Evolutionary conservation across 1,139 yeast genomes (phyloP), one percentile per base, ranked within the genome.

Genomic region (Yamadazyma sp.): DNA sequence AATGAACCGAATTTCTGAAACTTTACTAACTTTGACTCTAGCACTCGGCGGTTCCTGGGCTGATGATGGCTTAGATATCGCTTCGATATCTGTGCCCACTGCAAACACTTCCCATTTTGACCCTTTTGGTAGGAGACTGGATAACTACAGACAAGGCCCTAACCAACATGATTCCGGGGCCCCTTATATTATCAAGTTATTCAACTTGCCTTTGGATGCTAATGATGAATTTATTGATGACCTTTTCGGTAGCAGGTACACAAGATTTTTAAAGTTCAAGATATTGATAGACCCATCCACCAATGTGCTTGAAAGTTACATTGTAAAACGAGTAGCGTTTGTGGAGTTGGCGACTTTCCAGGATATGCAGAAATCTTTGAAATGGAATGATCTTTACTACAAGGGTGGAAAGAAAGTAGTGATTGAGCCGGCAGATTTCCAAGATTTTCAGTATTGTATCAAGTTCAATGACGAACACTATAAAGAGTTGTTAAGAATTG

Each of bases 41-140:
- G 73, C 69, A 17, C 62, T 61, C 47, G 81, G 80, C 40, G 82
- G 84, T 40, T 77, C 85, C 31, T 84, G 92, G 88, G 90, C 88
- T 32, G 90, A 83, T 52, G 83, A 79, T 43, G 89, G 82, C 47
- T 74, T 84, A 40, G 89, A 83, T 61, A 69, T 82, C 62, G 73
- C 80, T 41, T 78, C 84, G 31, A 78, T 80, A 41, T 73, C 78
- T 25, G 82, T 79, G 26, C 83, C 83, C n/a, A 67, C 70, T 29
- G 46, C 58, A 33, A 53, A 54, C 25, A 51, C 53, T 31, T 49
- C 48, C 12, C 35, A 43, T 23, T 14, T 20, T 11, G 21, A 28
- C 17, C 36, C 37, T 23, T 27, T 32, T 24, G 40, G 41, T 10
- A 38, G 45, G 8, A 40, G 31, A n/a, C n/a, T n/a, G n/a, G 44